These are phyloP conservation scores for Globisporangium lucens DNA, from an alignment of 352 stramenopile genomes.

Conservation along the genomic window DNA sequence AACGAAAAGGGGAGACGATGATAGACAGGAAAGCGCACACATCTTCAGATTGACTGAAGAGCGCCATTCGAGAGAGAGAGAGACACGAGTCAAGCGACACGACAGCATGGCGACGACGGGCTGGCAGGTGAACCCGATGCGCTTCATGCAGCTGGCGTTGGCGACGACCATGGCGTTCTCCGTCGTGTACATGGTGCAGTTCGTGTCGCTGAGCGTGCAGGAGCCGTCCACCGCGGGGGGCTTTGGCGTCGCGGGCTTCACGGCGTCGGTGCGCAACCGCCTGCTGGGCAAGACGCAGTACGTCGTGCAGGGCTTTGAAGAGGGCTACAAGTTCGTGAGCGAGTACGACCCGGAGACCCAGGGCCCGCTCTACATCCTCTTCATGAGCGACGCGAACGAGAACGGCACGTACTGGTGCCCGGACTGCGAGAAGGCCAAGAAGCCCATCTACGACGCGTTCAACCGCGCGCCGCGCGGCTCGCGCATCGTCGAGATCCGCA, in stretches of 20 bases:
- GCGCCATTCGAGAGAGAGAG: background rate
- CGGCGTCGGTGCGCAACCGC: slow-evolving; percentile 33
- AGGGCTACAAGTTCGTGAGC: slow-evolving; percentile 69
- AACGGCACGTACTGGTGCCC: slow-evolving; percentile 79
- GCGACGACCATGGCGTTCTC: slow-evolving; percentile 54
- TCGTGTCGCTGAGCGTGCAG: slow-evolving; percentile 42
- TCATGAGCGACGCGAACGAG: slow-evolving; percentile 66
- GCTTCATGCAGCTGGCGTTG: slow-evolving; percentile 72
- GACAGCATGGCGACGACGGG: slow-evolving; percentile 9
- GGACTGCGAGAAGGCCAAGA: slow-evolving; percentile 60
- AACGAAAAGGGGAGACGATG: slow-evolving; percentile 2
- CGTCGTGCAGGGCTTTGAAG: slow-evolving; percentile 65
- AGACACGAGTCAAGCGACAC: background rate
- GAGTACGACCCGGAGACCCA: slow-evolving; percentile 65
- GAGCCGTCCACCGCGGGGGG: slow-evolving; percentile 7
- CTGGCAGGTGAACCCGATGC: slow-evolving; percentile 41
- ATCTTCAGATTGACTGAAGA: background rate
- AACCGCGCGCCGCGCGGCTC: slow-evolving; percentile 55
- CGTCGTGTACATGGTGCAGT: slow-evolving; percentile 70
- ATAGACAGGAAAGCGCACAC: background rate
- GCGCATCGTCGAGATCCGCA: slow-evolving; percentile 65
- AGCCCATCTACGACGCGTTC: slow-evolving; percentile 56
- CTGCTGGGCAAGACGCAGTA: slow-evolving; percentile 52
- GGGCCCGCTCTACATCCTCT: slow-evolving; percentile 70
- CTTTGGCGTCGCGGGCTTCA: slow-evolving; percentile 21